Base-by-base conservation (phyloP, 768 basidiomycete species). In the Mrakia frigida region DNA sequence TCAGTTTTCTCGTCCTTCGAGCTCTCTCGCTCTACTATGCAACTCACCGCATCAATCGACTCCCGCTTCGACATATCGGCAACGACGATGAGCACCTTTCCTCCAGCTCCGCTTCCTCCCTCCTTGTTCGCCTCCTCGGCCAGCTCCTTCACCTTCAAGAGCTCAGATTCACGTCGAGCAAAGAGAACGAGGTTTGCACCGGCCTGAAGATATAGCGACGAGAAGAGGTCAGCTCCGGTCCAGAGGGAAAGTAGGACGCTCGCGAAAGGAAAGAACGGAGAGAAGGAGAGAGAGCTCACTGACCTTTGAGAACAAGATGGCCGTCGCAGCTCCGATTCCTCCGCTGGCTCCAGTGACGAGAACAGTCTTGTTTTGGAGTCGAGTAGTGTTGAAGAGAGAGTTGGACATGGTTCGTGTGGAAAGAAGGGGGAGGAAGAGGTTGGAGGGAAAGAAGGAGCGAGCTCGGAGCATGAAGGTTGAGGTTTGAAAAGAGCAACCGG, bases 231-330 rank as follows among this genome's bases (percentile, higher is more conserved):
- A 21, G 46, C 2, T 1, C 16, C 14, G 46, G 16, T 50, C 46
- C 46, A 25, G 53, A 39, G n/a, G n/a, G 43, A 50, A 6, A 53
- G 21, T 46, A 59, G 37, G 11, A 35, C 1, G 56, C n/a, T n/a
- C n/a, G n/a, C n/a, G n/a, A n/a, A n/a, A n/a, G n/a, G n/a, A n/a
- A n/a, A 53, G 31, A 21, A 6, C 31, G 35, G 46, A 13, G 46
- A 28, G 31, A 35, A 39, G 25, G 25, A 70, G 28, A 16, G 31
- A 35, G n/a, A 46, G 46, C 11, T 39, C 28, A n/a, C n/a, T n/a
- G n/a, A 73, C 77, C 53, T 74, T 74, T 9, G 77, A 65, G 73
- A 78, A 78, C 11, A 78, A 67, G 46, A 78, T 39, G 10, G 77
- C 77, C 0, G 77, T 78, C 10, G 77, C 73, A 43, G 68, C 67